Evolutionary conservation across 176 grass and related monocot genomes (phyloP).

Genomic region (Tillandsia leiboldiana): DNA sequence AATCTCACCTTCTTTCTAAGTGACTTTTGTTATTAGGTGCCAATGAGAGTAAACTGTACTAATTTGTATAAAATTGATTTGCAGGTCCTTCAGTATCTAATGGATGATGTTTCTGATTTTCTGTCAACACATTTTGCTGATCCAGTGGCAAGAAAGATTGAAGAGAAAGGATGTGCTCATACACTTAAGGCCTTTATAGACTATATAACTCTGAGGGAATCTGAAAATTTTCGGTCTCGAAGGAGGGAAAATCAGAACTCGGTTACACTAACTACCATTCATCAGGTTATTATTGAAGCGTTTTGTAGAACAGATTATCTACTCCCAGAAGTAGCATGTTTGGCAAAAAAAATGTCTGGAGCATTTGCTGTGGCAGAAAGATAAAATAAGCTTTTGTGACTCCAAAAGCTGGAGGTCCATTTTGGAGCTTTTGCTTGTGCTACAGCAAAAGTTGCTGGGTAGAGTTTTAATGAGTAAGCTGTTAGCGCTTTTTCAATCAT

Average conservation of each 20-base stretch:
- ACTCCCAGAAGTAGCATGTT: background rate
- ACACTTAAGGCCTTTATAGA: slow-evolving; percentile 74
- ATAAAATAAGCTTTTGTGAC: too few species aligned
- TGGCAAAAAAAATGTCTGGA: too few species aligned
- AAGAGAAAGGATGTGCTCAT: slow-evolving; percentile 57
- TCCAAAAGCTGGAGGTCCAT: too few species aligned
- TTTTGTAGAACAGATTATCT: background rate
- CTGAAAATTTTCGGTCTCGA: slow-evolving; percentile 71
- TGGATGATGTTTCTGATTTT: slow-evolving; percentile 95
- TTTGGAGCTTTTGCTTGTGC: too few species aligned
- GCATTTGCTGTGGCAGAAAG: too few species aligned
- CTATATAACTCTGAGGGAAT: slow-evolving; percentile 75
- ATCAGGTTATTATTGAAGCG: slow-evolving; percentile 47
- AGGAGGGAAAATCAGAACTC: slow-evolving; percentile 83
- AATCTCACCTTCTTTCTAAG: background rate
- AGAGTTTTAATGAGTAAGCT: background rate
- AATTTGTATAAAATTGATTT: slow-evolving; percentile 11
- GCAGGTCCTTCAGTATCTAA: slow-evolving; percentile 89
- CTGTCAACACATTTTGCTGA: slow-evolving; percentile 74
- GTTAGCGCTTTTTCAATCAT: background rate
- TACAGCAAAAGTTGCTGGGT: too few species aligned
- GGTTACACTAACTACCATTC: slow-evolving; percentile 87
- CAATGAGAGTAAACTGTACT: background rate
- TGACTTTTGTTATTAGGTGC: background rate
- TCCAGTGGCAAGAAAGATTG: slow-evolving; percentile 36